Conservation (phyloP, 139 green algal genomes). For the Chlamydomonas schloesseri region DNA sequence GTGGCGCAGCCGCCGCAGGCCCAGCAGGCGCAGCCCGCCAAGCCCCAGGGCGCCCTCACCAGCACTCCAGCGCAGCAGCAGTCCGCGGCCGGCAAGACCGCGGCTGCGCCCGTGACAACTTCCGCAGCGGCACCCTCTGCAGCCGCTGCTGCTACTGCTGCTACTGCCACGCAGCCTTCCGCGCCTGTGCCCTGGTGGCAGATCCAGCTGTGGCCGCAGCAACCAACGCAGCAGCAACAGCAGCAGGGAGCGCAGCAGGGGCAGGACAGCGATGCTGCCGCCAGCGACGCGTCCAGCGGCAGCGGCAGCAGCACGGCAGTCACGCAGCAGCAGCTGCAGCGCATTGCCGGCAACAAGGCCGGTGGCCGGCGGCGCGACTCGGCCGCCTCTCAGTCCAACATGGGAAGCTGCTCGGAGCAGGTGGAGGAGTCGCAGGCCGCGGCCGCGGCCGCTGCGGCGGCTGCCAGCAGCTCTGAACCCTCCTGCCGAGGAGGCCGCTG, state of each 20-base stretch:
- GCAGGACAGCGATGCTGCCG: neutral
- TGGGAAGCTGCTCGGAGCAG: neutral
- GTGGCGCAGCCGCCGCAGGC: neutral
- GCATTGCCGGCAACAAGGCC: too few species aligned
- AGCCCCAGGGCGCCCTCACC: too few species aligned
- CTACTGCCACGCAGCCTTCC: neutral
- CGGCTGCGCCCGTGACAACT: too few species aligned
- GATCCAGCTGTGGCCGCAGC: neutral
- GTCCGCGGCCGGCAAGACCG: neutral
- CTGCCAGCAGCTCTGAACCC: too few species aligned
- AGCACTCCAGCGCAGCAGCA: neutral
- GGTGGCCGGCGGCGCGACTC: too few species aligned
- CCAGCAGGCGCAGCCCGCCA: neutral
- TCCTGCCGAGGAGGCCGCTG: too few species aligned
- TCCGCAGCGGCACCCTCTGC: too few species aligned
- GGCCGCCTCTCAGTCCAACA: neutral
- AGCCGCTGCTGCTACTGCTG: neutral
- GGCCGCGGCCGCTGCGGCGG: neutral
- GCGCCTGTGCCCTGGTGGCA: neutral
- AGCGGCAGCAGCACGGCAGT: neutral
- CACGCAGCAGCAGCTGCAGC: neutral
- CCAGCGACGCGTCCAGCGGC: neutral
- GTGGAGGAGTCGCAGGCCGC: neutral
- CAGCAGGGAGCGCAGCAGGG: neutral
- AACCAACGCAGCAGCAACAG: neutral